Conservation (phyloP, 768 basidiomycete species). For the Termitomyces bulborhizus region DNA sequence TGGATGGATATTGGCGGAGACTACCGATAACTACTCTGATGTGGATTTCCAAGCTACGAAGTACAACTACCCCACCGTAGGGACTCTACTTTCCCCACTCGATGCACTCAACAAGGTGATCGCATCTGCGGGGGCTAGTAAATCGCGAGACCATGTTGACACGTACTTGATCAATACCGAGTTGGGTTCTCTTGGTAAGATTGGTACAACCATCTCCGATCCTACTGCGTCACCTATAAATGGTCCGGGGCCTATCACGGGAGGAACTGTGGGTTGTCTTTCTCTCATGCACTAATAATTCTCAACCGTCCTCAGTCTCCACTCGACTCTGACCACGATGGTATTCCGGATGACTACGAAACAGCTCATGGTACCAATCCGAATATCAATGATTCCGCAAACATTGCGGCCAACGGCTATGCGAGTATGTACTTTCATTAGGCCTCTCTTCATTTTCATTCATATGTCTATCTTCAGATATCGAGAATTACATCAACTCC, state of each 20-base stretch:
- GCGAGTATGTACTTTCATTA: constrained; percentile 20
- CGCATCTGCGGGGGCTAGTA: constrained; percentile 25
- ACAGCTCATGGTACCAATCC: constrained; percentile 25
- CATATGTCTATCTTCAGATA: constrained; percentile 17
- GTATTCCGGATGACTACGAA: constrained; percentile 28
- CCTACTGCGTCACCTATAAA: constrained; percentile 21
- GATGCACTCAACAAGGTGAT: constrained; percentile 24
- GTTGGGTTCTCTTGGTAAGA: constrained; percentile 25
- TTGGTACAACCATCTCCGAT: constrained; percentile 26
- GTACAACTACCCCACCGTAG: constrained; percentile 26
- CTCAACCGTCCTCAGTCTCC: constrained; percentile 15
- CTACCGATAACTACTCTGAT: constrained; percentile 24
- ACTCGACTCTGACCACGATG: constrained; percentile 24
- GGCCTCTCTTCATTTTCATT: neutral
- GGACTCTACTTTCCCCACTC: constrained; percentile 21
- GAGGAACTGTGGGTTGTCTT: constrained; percentile 22
- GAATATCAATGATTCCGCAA: constrained; percentile 22
- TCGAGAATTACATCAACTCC: constrained; percentile 31
- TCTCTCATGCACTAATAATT: no score
- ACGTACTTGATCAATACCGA: constrained; percentile 26
- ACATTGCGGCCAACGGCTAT: constrained; percentile 27
- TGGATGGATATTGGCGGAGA: constrained; percentile 21
- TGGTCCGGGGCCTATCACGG: constrained; percentile 24
- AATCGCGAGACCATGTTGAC: constrained; percentile 26
- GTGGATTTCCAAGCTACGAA: constrained; percentile 25